Conservation (phyloP, 495 filamentous ascomycete species). For the Penicillium goetzii region DNA sequence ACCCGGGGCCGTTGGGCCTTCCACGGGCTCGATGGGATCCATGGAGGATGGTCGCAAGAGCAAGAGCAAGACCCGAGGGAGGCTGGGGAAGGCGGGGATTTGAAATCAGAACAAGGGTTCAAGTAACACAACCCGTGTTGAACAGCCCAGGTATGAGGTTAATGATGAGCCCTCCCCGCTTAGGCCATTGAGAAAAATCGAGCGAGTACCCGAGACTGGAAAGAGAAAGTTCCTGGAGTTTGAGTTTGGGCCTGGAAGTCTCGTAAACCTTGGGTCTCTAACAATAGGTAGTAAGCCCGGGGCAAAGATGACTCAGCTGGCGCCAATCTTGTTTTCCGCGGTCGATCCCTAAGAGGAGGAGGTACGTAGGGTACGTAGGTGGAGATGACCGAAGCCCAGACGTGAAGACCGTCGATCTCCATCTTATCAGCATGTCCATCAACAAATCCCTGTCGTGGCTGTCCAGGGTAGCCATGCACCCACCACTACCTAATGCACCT, state of each 20-base stretch:
- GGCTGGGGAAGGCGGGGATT: conserved; percentile 10
- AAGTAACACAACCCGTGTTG: not conserved
- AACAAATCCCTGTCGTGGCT: not conserved
- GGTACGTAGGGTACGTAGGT: too few species aligned
- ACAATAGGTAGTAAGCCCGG: too few species aligned
- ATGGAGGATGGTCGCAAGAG: conserved; percentile 27
- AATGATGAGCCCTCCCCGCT: not conserved
- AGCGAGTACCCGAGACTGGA: not conserved
- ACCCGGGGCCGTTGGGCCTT: conserved; percentile 22
- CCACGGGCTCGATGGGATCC: conserved; percentile 50
- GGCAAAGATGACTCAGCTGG: conserved; percentile 19
- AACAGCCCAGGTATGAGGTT: not conserved
- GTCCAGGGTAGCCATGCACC: not conserved
- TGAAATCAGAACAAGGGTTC: not conserved
- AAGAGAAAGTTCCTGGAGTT: conserved; percentile 11
- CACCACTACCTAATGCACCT: too few species aligned
- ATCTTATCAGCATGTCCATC: not conserved
- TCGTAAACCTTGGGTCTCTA: not conserved
- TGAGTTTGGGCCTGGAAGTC: not conserved
- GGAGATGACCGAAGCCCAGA: not conserved
- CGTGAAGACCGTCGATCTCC: not conserved
- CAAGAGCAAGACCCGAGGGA: not conserved
- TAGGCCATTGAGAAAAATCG: conserved; percentile 12
- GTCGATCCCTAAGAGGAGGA: too few species aligned
- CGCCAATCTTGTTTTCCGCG: conserved; percentile 22